Evolutionary conservation across 768 basidiomycete genomes (phyloP).

Genomic region (Suillus lakei): DNA sequence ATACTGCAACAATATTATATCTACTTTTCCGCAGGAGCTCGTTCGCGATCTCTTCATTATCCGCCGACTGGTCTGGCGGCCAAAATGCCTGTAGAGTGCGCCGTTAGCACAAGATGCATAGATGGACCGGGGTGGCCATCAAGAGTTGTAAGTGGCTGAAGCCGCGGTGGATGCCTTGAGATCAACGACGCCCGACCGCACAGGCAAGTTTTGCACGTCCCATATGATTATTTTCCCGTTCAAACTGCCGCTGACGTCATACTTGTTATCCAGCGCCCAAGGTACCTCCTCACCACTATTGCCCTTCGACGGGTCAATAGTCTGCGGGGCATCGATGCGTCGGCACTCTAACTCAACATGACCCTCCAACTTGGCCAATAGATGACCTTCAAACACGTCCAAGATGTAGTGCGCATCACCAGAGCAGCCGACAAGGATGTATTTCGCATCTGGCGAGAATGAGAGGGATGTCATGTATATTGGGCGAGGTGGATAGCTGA

Average conservation of each 20-base stretch:
- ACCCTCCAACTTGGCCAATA: constrained; percentile 86
- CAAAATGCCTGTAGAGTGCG: constrained; percentile 56
- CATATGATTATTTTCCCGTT: constrained; percentile 88
- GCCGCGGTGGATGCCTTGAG: constrained; percentile 54
- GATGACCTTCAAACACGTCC: constrained; percentile 85
- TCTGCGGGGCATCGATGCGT: constrained; percentile 48
- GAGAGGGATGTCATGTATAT: constrained; percentile 91
- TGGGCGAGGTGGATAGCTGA: constrained; percentile 85
- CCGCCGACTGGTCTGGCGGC: constrained; percentile 69
- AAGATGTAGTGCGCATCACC: constrained; percentile 92
- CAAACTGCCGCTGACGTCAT: constrained; percentile 80
- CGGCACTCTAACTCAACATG: constrained; percentile 83
- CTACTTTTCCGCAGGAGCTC: constrained; percentile 65
- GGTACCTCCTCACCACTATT: constrained; percentile 91
- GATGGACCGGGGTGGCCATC: constrained; percentile 86
- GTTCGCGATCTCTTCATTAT: constrained; percentile 72
- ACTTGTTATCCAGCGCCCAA: constrained; percentile 96
- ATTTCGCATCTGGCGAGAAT: constrained; percentile 91
- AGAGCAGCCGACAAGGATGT: constrained; percentile 90
- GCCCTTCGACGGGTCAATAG: constrained; percentile 74
- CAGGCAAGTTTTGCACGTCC: constrained; percentile 75
- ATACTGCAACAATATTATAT: constrained; percentile 3
- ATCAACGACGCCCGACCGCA: constrained; percentile 56
- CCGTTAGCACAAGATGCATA: constrained; percentile 13
- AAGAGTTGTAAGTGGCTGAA: constrained; percentile 55